Percentiles rank a stretch among this genome's conserved stretches.
Conservation (phyloP, 164 flowering plant species). For the Nymphaea colorata region DNA sequence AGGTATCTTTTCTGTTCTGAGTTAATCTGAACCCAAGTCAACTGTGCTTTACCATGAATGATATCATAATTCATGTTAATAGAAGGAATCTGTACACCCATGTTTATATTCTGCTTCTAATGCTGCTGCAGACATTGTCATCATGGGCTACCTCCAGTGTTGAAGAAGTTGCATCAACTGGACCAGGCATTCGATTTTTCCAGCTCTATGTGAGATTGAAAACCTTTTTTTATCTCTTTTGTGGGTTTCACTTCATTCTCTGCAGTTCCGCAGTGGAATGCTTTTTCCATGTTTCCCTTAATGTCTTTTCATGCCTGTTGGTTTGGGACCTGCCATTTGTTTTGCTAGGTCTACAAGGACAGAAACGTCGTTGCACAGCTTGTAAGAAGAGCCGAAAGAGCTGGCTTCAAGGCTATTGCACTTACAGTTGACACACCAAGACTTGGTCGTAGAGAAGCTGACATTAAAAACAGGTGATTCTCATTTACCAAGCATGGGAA, state of each 20-base stretch:
- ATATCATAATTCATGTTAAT: neutral
- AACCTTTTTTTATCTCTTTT: neutral
- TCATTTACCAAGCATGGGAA: neutral
- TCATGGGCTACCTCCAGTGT: constrained; percentile 87
- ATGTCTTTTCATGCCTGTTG: neutral
- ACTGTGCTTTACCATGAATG: neutral
- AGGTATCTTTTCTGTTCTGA: too few species aligned
- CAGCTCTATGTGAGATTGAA: constrained; percentile 66
- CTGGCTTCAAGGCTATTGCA: constrained; percentile 92
- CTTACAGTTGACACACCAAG: constrained; percentile 90
- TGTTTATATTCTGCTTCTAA: neutral
- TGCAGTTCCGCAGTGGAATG: neutral
- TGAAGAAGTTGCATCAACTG: constrained; percentile 87
- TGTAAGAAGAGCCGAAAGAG: constrained; percentile 85
- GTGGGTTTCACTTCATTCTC: neutral
- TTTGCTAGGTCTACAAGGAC: constrained; percentile 58
- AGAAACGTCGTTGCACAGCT: constrained; percentile 74
- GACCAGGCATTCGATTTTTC: constrained; percentile 83
- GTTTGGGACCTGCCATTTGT: too few species aligned
- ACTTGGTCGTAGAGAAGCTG: constrained; percentile 90
- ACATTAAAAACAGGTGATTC: constrained; percentile 79
- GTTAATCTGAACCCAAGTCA: too few species aligned
- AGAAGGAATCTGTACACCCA: neutral
- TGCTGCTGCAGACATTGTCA: constrained; percentile 52
- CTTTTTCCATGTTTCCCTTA: neutral